These are phyloP conservation scores for Talinum fruticosum DNA, from an alignment of 148 eudicot species.

Conservation along the genomic window DNA sequence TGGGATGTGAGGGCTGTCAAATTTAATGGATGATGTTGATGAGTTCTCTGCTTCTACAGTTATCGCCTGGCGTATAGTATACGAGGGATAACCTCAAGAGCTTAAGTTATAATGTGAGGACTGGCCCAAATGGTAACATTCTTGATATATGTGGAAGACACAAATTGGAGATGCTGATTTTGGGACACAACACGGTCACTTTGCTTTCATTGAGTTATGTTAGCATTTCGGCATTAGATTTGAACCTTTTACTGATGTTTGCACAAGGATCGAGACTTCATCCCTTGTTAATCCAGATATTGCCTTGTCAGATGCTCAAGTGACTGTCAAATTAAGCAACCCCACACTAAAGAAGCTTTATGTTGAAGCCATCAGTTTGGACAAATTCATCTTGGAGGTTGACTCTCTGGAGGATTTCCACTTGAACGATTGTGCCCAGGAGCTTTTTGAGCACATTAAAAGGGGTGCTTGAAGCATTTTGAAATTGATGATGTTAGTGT, in stretches of 20 bases:
- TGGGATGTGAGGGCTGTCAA: slow-evolving; percentile 60
- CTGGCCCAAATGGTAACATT: slow-evolving; percentile 67
- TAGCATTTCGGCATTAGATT: slow-evolving; percentile 74
- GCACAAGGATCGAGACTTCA: slow-evolving; percentile 64
- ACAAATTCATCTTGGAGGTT: slow-evolving; percentile 76
- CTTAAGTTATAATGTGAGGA: slow-evolving; percentile 62
- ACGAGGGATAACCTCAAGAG: slow-evolving; percentile 67
- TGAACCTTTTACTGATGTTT: slow-evolving; percentile 72
- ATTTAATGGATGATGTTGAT: slow-evolving; percentile 80
- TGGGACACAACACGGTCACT: slow-evolving; percentile 66
- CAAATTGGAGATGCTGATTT: slow-evolving; percentile 60
- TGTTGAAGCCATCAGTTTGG: slow-evolving; percentile 82
- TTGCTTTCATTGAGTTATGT: slow-evolving; percentile 78
- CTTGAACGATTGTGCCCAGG: slow-evolving; percentile 78
- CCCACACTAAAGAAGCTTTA: slow-evolving; percentile 61
- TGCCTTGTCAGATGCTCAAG: slow-evolving; percentile 75
- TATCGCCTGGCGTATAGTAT: slow-evolving; percentile 91
- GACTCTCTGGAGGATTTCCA: slow-evolving; percentile 81
- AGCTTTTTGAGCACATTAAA: slow-evolving; percentile 69
- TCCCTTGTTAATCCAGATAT: slow-evolving; percentile 60
- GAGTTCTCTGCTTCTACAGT: slow-evolving; percentile 89
- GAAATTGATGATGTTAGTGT: slow-evolving; percentile 87
- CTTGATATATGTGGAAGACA: slow-evolving; percentile 81
- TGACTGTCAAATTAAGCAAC: slow-evolving; percentile 59
- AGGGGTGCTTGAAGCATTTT: slow-evolving; percentile 61